Base-by-base conservation (phyloP, 208 protist genomes). In the Herpetomonas samuelpessoai region DNA sequence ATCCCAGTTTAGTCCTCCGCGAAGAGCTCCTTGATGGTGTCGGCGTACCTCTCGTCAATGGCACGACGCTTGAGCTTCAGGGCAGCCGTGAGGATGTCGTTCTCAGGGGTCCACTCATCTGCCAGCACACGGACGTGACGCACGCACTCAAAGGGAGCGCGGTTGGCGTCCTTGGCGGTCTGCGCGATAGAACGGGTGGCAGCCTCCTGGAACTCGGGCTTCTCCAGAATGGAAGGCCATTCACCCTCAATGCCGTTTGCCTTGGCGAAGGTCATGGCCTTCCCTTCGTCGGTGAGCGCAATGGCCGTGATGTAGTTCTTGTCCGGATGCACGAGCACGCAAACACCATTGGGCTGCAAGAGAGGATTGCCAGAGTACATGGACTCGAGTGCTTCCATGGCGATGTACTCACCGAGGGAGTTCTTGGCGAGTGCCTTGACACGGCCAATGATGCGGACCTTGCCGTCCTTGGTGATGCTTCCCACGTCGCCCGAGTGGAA, bases 381-480 rank as follows among this genome's bases (percentile, higher is more conserved):
- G 1, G 81, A 65, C 71, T 92, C 81, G 26, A 96, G 49, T 27
- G 22, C 71, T 61, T 97, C 88, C 24, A 94, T 44, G 3, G 88
- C 84, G 48, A 97, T 91, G 71, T 96, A 97, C 71, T 97, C 92
- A 31, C 92, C 92, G 16, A 87, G 59, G 0, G 59, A 58, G 56
- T 92, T 87, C 70, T 97, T 97, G 12, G 88, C 87, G 39, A 97
- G 71, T 22, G 88, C 86, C 78, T 97, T 97, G 25, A 88, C 76
- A 51, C 92, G 83, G 56, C 88, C 90, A 30, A 97, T 76, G 48
- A 97, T 76, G 29, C 60, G 62, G 57, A 82, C 41, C 57, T 41
- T 41, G 10, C 78, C 58, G 0, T 66, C 85, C 19, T 52, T 79
- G 3, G 72, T 24, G 7, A 31, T 62, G 22, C 74, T 60, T 25